Evolutionary conservation across 2,329 filamentous ascomycete species (phyloP).

Genomic region (Ceratocystis variospora): DNA sequence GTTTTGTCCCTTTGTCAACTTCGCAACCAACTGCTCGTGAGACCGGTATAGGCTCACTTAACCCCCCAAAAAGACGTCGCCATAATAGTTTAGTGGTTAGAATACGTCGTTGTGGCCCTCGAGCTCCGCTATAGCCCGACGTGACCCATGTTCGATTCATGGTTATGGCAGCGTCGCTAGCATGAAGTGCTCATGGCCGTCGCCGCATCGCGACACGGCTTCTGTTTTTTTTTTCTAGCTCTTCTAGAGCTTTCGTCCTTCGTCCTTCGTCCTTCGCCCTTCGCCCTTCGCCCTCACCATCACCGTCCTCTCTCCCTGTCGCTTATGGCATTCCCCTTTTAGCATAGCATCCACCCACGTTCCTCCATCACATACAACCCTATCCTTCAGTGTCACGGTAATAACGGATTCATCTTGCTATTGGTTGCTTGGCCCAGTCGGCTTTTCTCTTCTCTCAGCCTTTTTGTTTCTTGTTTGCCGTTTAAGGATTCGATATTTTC

Average conservation of each 20-base stretch:
- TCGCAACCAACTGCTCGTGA: neutral
- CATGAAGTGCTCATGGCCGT: too few species aligned
- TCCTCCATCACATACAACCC: too few species aligned
- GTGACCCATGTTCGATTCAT: slow-evolving; percentile 19
- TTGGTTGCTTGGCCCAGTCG: neutral
- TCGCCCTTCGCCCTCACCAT: neutral
- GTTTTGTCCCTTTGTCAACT: neutral
- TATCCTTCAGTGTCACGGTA: too few species aligned
- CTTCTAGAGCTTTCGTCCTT: neutral
- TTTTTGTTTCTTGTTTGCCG: slow-evolving; percentile 2
- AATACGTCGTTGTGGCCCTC: slow-evolving; percentile 15
- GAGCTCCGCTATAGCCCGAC: neutral
- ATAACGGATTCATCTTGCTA: too few species aligned
- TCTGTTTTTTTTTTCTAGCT: neutral
- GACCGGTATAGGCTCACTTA: neutral
- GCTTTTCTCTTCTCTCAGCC: neutral
- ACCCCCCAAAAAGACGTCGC: neutral
- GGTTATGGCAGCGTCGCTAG: slow-evolving; percentile 8
- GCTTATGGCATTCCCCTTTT: neutral
- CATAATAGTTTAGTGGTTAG: slow-evolving; percentile 17
- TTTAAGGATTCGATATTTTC: slow-evolving; percentile 23
- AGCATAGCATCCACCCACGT: neutral
- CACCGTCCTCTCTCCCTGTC: neutral
- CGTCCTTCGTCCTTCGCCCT: neutral
- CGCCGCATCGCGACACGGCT: neutral